Evolutionary conservation across 768 basidiomycete species (phyloP), one percentile per base, ranked within the genome.

Genomic region (Collybiopsis luxurians): DNA sequence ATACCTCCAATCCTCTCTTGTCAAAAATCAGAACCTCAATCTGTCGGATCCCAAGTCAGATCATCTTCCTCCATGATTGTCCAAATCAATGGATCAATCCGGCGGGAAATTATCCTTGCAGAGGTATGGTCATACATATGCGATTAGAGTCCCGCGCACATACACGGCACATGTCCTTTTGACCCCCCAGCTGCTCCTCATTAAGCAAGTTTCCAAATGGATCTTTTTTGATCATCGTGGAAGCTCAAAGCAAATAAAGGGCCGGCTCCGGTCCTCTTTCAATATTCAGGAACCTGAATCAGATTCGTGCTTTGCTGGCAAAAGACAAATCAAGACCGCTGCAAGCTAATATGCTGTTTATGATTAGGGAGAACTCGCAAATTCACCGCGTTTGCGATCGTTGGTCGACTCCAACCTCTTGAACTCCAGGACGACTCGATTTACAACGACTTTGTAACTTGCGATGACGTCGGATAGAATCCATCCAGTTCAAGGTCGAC

Each of bases 401-500:
- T n/a, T n/a, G n/a, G n/a, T n/a, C n/a, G n/a, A n/a, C n/a, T n/a
- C n/a, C n/a, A n/a, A 45, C 12, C 23, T 23, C 42, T 43, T 21
- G 42, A 46, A 11, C 27, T 26, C 17, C 19, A 26, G n/a, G 26
- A 30, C n/a, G 44, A 46, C 13, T 46, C 26, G 7, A 38, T 31
- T 10, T 31, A 9, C 11, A 49, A 12, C n/a, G 2, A 31, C 48
- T 34, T 21, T 5, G 31, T 12, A 4, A 34, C 30, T 49, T 21
- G 48, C 48, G 48, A 34, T 49, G 48, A 36, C 31, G 19, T 49
- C 48, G 48, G 48, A 49, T 30, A 31, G 48, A 31, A 49, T n/a
- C n/a, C n/a, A 9, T 21, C 27, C 31, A 47, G 17, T 27, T 28
- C 19, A n/a, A 47, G 26, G 21, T 47, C 30, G 45, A n/a, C n/a